phyloP scores from a whole-genome alignment of 1,284 basidiomycete genomes.

The Rhodotorula sp. region DNA sequence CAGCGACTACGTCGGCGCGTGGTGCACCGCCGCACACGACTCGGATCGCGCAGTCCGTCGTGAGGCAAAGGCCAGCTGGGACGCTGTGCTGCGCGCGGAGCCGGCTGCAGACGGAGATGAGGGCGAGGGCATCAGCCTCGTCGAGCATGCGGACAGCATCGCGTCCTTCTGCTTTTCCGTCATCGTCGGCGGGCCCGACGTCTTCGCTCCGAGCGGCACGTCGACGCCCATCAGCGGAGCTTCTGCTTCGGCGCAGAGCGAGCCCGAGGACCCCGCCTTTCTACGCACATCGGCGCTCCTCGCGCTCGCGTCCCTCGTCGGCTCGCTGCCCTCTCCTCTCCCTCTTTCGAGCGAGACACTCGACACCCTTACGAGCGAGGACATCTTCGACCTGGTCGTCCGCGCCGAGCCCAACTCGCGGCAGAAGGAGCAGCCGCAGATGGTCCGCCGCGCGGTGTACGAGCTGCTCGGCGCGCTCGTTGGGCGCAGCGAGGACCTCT shows the following conservation, averaged over 20 bases:
- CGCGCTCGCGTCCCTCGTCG: slow-evolving; percentile 28
- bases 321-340: slow-evolving; percentile 26
- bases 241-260: slow-evolving; percentile 61
- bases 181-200: slow-evolving; percentile 9
- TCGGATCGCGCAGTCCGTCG: slow-evolving; percentile 65
- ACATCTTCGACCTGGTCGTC: slow-evolving; percentile 31
- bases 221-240: slow-evolving; percentile 46
- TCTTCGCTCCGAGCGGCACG: slow-evolving; percentile 19
- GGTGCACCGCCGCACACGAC: slow-evolving; percentile 74
- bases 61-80: slow-evolving; percentile 55
- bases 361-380: slow-evolving; percentile 18
- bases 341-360: slow-evolving; percentile 22
- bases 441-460: slow-evolving; percentile 35
- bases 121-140: slow-evolving; percentile 43
- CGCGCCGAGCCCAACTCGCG: slow-evolving; percentile 5
- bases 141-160: slow-evolving; percentile 26
- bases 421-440: slow-evolving; percentile 25
- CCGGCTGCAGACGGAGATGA: slow-evolving; percentile 27
- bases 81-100: slow-evolving; percentile 41
- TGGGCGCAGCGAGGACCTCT: slow-evolving; percentile 22
- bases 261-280: slow-evolving; percentile 30
- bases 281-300: slow-evolving; percentile 34
- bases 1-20: slow-evolving; percentile 75
- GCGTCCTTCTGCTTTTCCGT: slow-evolving; percentile 27
- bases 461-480: slow-evolving; percentile 34